These are phyloP conservation scores for Obba rivulosa DNA, from an alignment of 768 basidiomycete species.

Conservation along the genomic window DNA sequence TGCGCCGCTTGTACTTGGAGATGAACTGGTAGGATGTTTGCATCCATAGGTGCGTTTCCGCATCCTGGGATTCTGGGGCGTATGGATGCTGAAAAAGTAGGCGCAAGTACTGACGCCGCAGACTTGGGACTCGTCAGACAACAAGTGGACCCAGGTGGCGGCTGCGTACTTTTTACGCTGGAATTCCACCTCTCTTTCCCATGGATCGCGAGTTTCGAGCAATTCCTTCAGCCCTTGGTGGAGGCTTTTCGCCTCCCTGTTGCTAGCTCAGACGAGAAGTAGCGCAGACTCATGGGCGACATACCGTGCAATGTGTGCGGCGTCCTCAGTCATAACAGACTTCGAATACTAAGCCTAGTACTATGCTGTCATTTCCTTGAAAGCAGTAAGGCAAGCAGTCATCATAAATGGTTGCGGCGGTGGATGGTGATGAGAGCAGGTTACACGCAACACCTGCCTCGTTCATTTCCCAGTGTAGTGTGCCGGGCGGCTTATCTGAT, in stretches of 20 bases:
- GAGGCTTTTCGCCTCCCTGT: conserved; percentile 74
- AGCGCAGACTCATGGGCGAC: conserved; percentile 2
- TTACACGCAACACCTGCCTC: too few relatives aligned
- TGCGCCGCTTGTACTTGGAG: conserved; percentile 71
- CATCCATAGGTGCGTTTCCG: conserved; percentile 86
- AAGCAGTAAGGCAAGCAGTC: not conserved
- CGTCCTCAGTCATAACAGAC: conserved; percentile 35
- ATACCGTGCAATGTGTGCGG: conserved; percentile 34
- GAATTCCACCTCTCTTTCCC: conserved; percentile 83
- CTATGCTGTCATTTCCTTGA: not conserved
- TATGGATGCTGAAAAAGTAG: conserved; percentile 66
- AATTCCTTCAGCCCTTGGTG: conserved; percentile 72
- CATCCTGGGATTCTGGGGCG: conserved; percentile 70
- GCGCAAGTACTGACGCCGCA: conserved; percentile 65
- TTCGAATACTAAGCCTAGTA: conserved; percentile 3
- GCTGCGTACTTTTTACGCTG: conserved; percentile 75
- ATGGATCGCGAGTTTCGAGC: conserved; percentile 70
- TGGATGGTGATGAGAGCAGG: too few relatives aligned
- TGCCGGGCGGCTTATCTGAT: too few relatives aligned
- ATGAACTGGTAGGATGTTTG: conserved; percentile 88
- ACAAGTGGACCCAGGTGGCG: not conserved
- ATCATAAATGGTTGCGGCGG: too few relatives aligned
- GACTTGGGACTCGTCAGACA: conserved; percentile 33
- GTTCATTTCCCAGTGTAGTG: too few relatives aligned
- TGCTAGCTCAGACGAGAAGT: conserved; percentile 5